A percentile compares a stretch with the other conserved stretches of the same genome.
Evolutionary conservation across 495 filamentous ascomycete genomes (phyloP).

Genomic region (Stereocaulon alpinum): DNA sequence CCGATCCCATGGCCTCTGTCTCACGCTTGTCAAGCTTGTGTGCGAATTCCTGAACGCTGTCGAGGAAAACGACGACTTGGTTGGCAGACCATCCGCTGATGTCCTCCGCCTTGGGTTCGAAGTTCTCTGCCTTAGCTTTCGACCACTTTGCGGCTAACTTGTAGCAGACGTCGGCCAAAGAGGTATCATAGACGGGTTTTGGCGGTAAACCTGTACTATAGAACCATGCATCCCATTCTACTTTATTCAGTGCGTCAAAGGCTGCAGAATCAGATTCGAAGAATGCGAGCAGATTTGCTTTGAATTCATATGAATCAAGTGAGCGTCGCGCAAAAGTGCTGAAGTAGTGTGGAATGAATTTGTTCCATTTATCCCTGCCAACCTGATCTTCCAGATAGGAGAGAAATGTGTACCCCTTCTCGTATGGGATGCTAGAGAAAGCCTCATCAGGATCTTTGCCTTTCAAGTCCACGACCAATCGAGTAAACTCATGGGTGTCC

Average conservation of each 20-base stretch:
- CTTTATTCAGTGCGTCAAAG: constrained; percentile 50
- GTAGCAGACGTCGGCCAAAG: constrained; percentile 78
- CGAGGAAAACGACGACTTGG: constrained; percentile 83
- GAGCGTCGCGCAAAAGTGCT: constrained; percentile 68
- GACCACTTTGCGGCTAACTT: constrained; percentile 72
- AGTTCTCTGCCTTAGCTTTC: constrained; percentile 33
- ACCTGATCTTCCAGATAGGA: constrained; percentile 77
- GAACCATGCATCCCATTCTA: constrained; percentile 87
- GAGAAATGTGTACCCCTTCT: constrained; percentile 69
- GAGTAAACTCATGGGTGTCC: constrained; percentile 80
- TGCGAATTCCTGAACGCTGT: constrained; percentile 56
- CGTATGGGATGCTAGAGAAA: constrained; percentile 71
- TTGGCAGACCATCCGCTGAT: constrained; percentile 65
- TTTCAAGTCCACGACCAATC: constrained; percentile 74
- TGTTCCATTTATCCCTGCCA: constrained; percentile 78
- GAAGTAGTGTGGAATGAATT: constrained; percentile 93
- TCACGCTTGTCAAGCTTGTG: constrained; percentile 49
- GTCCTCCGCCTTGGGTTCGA: constrained; percentile 57
- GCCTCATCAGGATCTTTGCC: constrained; percentile 92
- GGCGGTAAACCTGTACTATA: constrained; percentile 76
- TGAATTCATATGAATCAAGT: constrained; percentile 88
- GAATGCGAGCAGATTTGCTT: constrained; percentile 73
- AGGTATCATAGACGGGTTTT: constrained; percentile 83
- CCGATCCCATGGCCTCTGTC: constrained; percentile 55
- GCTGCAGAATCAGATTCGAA: constrained; percentile 58